Conservation (phyloP, 2,329 filamentous ascomycete species). For the Xylogone sp. region DNA sequence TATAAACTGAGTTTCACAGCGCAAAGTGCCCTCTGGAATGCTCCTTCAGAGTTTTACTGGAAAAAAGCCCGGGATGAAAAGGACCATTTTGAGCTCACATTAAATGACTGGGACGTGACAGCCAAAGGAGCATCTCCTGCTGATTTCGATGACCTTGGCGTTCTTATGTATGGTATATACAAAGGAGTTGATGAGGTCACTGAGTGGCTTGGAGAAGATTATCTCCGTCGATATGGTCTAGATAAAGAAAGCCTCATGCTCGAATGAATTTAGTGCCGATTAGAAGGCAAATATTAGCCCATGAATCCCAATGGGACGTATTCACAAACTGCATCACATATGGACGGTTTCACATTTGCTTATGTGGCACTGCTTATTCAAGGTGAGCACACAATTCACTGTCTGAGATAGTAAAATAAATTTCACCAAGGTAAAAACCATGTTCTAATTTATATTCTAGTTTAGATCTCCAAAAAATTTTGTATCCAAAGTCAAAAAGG, state of each 20-base stretch:
- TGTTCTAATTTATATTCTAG: neutral
- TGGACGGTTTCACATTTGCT: too few relatives aligned
- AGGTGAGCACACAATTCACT: too few relatives aligned
- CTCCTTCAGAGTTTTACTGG: conserved; percentile 7
- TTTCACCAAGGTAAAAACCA: too few relatives aligned
- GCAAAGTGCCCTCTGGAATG: conserved; percentile 9
- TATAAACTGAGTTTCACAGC: conserved; percentile 11
- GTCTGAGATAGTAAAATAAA: too few relatives aligned
- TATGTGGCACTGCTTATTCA: too few relatives aligned
- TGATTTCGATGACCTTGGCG: conserved; percentile 11
- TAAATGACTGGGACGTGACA: conserved; percentile 4
- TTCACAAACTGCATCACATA: too few relatives aligned
- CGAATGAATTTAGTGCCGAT: neutral
- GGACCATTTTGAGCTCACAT: conserved; percentile 1
- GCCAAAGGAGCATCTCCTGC: conserved; percentile 1
- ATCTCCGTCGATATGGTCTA: neutral
- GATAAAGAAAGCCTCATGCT: neutral
- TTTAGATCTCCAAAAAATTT: neutral
- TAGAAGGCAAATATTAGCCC: too few relatives aligned
- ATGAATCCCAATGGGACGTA: too few relatives aligned
- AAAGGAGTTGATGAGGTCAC: conserved; percentile 12
- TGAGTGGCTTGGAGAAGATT: conserved; percentile 6
- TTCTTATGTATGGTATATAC: conserved; percentile 11
- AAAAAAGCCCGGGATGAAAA: conserved; percentile 3
- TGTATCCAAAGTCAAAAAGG: conserved; percentile 14